Conservation (phyloP, 768 basidiomycete genomes). For the Pleurotus salmoneostramineus region DNA sequence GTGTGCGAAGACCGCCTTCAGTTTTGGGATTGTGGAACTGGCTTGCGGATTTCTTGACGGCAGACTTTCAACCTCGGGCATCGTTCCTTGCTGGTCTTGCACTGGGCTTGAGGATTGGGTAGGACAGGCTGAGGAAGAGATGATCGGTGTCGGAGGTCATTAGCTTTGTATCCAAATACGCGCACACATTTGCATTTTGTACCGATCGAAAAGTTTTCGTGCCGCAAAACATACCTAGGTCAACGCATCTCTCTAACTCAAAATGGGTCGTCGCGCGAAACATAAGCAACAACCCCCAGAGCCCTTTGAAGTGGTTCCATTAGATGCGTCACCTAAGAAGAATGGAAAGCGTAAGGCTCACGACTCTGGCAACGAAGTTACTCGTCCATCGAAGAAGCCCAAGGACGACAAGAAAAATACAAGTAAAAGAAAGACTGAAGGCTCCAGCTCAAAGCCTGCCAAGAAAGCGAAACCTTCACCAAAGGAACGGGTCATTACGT, state of each 20-base stretch:
- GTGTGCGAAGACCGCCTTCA: constrained; percentile 56
- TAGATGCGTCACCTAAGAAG: constrained; percentile 44
- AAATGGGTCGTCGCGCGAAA: constrained; percentile 83
- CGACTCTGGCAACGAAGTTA: constrained; percentile 25
- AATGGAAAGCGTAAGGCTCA: constrained; percentile 74
- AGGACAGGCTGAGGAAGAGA: constrained; percentile 11
- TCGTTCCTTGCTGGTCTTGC: constrained; percentile 83
- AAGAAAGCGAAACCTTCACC: constrained; percentile 11
- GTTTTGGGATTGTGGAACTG: constrained; percentile 62
- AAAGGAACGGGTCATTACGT: constrained; percentile 16
- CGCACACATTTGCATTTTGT: constrained; percentile 11
- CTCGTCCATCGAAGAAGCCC: constrained; percentile 41
- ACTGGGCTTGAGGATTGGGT: constrained; percentile 82
- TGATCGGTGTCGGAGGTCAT: neutral
- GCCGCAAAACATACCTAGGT: neutral
- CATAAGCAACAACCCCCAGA: constrained; percentile 77
- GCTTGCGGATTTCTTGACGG: constrained; percentile 78
- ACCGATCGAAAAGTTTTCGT: constrained; percentile 17
- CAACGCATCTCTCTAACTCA: neutral
- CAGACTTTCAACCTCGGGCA: constrained; percentile 90
- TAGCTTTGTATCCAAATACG: constrained; percentile 5
- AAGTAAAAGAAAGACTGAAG: constrained; percentile 31
- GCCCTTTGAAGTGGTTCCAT: constrained; percentile 36
- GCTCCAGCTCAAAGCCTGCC: constrained; percentile 16
- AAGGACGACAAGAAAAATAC: constrained; percentile 32